Evolutionary conservation across 148 eudicot species (phyloP), one percentile per base, ranked within the genome.

Genomic region (Bassia scoparia): DNA sequence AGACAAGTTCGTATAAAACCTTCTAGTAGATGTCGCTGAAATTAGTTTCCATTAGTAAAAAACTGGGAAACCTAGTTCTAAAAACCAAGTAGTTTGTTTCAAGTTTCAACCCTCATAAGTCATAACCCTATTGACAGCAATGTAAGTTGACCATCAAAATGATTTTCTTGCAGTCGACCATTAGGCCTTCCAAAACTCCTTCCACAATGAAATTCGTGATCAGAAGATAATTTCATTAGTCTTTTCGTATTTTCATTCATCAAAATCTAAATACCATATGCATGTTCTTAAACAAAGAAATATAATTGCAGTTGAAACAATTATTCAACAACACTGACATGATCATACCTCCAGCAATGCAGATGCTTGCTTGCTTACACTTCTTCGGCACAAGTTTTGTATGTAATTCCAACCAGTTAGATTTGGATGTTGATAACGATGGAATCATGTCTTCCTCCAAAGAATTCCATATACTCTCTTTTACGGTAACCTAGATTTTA

Each of bases 331-430:
- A 31, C 26, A 26, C 27, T 72, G 61, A 67, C 61, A 76, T 68
- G 70, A 82, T 79, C 87, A 79, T 91, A 95, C 99, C 99, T 90
- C 97, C 97, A 79, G 97, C 94, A 55, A 95, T 87, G 81, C 96
- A 95, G 56, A 92, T 81, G 68, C 86, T 89, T 63, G 92, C 81
- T 50, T 86, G 89, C 80, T 83, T 89, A 67, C 52, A 80, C 61
- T 90, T 88, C 74, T 80, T 86, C 23, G 86, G 83, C 53, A 87
- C 75, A 68, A 81, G 84, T 79, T 84, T 95, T 44, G 92, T 77
- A 70, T 88, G 99, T 77, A 86, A 64, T 2, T 95, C 97, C 85
- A 95, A 83, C 99, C 99, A 95, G 74, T 90, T 95, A 76, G 86
- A 76, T 84, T 83, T 92, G 74, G 79, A 70, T 74, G 69, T 74